Evolutionary conservation across 768 basidiomycete species (phyloP), one percentile per base, ranked within the genome.

Genomic region (Mycena rosella): DNA sequence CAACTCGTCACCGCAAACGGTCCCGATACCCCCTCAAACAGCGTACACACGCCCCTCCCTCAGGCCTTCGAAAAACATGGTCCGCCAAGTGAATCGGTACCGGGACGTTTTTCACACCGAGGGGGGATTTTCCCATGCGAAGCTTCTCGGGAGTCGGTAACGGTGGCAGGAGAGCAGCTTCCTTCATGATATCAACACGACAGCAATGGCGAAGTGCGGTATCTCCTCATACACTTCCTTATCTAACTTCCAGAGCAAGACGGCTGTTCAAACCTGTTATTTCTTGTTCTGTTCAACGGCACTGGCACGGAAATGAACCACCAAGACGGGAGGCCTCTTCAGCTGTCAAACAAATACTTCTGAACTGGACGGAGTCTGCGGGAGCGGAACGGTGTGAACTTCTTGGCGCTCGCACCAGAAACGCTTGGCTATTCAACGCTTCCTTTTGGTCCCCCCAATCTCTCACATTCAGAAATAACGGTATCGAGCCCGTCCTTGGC

Each of bases 351-450:
- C n/a, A n/a, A n/a, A n/a, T n/a, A n/a, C n/a, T n/a, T n/a, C n/a
- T n/a, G n/a, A n/a, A n/a, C n/a, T n/a, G 2, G 14, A 40, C 38
- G 9, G 38, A 18, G n/a, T n/a, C n/a, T 40, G 38, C 38, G 17
- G 38, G 38, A 40, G 17, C 5, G 17, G 38, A 15, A 18, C 38
- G 22, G 38, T 26, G 29, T 18, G 42, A 30, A 44, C 29, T 7
- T 7, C 56, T 58, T 58, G 56, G 56, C 56, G 2, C 13, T 59
- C 57, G 24, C 57, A 45, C 42, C 47, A 10, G 30, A 59, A 47
- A 17, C 13, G 14, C 27, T 47, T 47, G 57, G 42, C 55, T 42
- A 14, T 32, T 22, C 6, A 18, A 47, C 3, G 5, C n/a, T n/a
- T n/a, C n/a, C n/a, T n/a, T n/a, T n/a, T n/a, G n/a, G n/a, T n/a